Percentiles rank a stretch among this genome's conserved stretches.
phyloP scores from a whole-genome alignment of 2,329 filamentous ascomycete species.

The Albophoma yamanashiensis region DNA sequence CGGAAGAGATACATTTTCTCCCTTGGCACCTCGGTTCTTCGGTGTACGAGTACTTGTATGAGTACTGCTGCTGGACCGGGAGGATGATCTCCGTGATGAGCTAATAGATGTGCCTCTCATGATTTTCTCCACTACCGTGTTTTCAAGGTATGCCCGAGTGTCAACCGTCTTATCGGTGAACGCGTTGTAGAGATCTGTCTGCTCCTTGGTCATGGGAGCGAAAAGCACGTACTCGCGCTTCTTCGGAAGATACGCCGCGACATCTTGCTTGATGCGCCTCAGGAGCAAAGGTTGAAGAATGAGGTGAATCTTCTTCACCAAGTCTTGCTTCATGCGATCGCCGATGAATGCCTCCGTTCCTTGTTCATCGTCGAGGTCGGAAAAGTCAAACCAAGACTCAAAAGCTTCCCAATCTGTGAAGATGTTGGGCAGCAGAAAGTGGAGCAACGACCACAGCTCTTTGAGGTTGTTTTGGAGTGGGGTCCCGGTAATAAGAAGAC shows the following conservation, averaged over 20 bases:
- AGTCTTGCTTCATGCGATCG: constrained; percentile 50
- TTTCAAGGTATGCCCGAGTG: constrained; percentile 67
- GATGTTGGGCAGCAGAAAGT: constrained; percentile 85
- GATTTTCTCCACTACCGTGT: constrained; percentile 61
- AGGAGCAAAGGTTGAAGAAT: constrained; percentile 87
- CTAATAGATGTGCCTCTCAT: constrained; percentile 22
- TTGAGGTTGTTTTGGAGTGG: constrained; percentile 92
- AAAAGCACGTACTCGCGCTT: constrained; percentile 96
- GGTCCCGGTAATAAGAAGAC: constrained; percentile 87
- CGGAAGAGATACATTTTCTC: constrained; percentile 17
- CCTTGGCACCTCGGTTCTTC: constrained; percentile 6
- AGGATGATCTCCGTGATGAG: constrained; percentile 21
- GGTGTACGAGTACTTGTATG: constrained; percentile 5
- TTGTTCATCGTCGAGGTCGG: constrained; percentile 74
- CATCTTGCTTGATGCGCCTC: constrained; percentile 83
- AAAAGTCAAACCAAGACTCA: constrained; percentile 95
- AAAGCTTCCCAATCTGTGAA: constrained; percentile 92
- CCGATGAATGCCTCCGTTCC: constrained; percentile 69
- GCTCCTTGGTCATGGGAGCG: constrained; percentile 81
- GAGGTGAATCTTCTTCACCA: constrained; percentile 69
- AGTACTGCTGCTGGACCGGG: constrained; percentile 24
- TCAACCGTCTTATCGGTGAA: constrained; percentile 47
- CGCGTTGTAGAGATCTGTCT: constrained; percentile 76
- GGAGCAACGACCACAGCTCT: constrained; percentile 88
- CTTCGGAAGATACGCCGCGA: constrained; percentile 82